These are phyloP conservation scores for Mycena galopus DNA, from an alignment of 768 basidiomycete genomes.

Conservation along the genomic window DNA sequence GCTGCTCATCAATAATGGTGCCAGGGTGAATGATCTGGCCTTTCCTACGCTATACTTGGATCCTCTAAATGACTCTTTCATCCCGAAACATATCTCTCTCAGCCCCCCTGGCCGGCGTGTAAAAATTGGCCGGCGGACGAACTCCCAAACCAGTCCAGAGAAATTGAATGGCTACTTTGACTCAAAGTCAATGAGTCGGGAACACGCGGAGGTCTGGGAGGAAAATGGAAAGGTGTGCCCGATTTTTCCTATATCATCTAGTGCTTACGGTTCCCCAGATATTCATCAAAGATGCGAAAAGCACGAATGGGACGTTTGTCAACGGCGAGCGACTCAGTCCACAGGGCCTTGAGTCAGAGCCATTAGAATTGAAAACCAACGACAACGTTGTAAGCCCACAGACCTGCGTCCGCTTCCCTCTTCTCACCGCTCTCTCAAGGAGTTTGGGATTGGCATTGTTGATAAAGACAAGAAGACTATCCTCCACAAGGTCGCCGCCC, in stretches of 20 bases:
- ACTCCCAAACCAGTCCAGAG: constrained; percentile 92
- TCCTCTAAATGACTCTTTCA: constrained; percentile 94
- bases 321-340: constrained; percentile 93
- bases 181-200: constrained; percentile 91
- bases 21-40: constrained; percentile 19
- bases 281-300: constrained; percentile 98
- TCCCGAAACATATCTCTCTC: constrained; percentile 93
- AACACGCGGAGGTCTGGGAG: constrained; percentile 99
- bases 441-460: constrained; percentile 99
- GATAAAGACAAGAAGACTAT: constrained; percentile 98
- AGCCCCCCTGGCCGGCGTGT: constrained; percentile 69
- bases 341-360: constrained; percentile 92
- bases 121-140: constrained; percentile 96
- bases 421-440: constrained; percentile 59
- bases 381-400: constrained; percentile 86
- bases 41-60: constrained; percentile 75
- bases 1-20: too few species aligned
- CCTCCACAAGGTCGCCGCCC: constrained; percentile 98
- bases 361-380: constrained; percentile 93
- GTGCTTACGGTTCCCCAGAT: constrained; percentile 66
- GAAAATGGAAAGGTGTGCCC: constrained; percentile 82
- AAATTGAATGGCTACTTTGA: constrained; percentile 98
- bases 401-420: constrained; percentile 6
- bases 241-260: constrained; percentile 25
- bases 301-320: constrained; percentile 98